Evolutionary conservation across 2,329 filamentous ascomycete species (phyloP).

Genomic region (Penicillium capsulatum): DNA sequence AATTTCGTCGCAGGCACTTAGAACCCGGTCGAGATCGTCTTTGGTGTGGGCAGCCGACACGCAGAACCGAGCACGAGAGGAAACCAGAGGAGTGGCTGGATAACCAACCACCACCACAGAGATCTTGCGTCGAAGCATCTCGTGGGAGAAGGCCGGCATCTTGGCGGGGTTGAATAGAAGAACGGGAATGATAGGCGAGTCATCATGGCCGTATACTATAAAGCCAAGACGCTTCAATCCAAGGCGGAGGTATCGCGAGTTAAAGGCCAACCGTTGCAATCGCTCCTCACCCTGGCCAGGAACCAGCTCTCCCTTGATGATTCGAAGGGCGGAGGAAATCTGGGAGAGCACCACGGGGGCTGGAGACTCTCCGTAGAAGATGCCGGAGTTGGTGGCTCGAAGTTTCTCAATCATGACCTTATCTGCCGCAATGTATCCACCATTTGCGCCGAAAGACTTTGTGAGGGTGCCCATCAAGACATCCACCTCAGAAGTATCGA

Average conservation of each 20-base stretch:
- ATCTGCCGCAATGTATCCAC: constrained; percentile 87
- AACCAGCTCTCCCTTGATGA: constrained; percentile 82
- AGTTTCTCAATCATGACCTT: constrained; percentile 92
- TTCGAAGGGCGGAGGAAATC: constrained; percentile 77
- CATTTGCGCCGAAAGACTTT: constrained; percentile 97
- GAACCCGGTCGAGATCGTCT: constrained; percentile 87
- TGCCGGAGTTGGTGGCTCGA: constrained; percentile 76
- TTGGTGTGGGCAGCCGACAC: constrained; percentile 96
- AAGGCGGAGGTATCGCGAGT: constrained; percentile 95
- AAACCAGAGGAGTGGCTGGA: constrained; percentile 91
- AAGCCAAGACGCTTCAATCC: constrained; percentile 94
- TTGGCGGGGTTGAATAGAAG: constrained; percentile 98
- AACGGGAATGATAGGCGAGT: constrained; percentile 93
- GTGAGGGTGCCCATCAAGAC: constrained; percentile 98
- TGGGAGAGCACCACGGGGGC: constrained; percentile 85
- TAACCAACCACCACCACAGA: constrained; percentile 97
- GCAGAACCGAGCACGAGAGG: constrained; percentile 91
- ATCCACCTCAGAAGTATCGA: constrained; percentile 83
- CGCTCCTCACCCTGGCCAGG: constrained; percentile 94
- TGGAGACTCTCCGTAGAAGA: constrained; percentile 81
- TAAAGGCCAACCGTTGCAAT: constrained; percentile 92
- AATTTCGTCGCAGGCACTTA: constrained; percentile 86
- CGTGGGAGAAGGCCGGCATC: constrained; percentile 96
- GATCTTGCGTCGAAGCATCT: constrained; percentile 97
- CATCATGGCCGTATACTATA: constrained; percentile 96